Evolutionary conservation across 129 eudicot species (phyloP), one percentile per base, ranked within the genome.

Genomic region (Pulicaria dysenterica): DNA sequence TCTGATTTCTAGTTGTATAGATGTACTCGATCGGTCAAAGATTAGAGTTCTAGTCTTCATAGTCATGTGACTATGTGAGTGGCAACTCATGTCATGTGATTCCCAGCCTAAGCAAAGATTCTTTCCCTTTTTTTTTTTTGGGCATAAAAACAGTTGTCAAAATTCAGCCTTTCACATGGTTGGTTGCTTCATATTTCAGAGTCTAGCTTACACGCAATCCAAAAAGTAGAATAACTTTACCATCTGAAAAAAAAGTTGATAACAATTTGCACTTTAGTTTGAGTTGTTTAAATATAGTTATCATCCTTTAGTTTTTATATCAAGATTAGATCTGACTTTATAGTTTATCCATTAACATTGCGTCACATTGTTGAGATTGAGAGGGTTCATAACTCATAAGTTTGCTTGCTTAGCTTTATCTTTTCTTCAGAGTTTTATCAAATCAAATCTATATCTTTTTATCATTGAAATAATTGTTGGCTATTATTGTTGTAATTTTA

Each of bases 111-210:
- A 70, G 66, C 70, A 68, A 70, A 77, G 71, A 69, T 80, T 77
- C 81, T 60, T 58, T 48, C 43, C 49, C 57, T 49, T 46, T 70
- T 38, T 54, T 38, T 54, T 53, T 36, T 16, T 19, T 12, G 74
- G 63, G 78, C 67, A 73, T 66, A 62, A 49, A 74, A 61, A 80
- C 71, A 68, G 77, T 81, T 80, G 56, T 31, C 48, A 69, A 77
- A 16, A 24, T 61, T 77, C 82, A 77, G 77, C 67, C 64, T 77
- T 77, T 70, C 82, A 77, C 82, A 70, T 77, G 82, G 64, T 61
- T 71, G 45, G 72, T 69, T 77, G 63, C 56, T 61, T 69, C 12
- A 60, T 61, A 61, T 77, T 39, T 71, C 47, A 16, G 39, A 56
- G 37, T 3, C 58, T 46, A 42, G 6, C 61, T 59, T 77, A 77